Base-by-base conservation (phyloP, 805 yeast genomes). In the Ogataea nitratoaversa region DNA sequence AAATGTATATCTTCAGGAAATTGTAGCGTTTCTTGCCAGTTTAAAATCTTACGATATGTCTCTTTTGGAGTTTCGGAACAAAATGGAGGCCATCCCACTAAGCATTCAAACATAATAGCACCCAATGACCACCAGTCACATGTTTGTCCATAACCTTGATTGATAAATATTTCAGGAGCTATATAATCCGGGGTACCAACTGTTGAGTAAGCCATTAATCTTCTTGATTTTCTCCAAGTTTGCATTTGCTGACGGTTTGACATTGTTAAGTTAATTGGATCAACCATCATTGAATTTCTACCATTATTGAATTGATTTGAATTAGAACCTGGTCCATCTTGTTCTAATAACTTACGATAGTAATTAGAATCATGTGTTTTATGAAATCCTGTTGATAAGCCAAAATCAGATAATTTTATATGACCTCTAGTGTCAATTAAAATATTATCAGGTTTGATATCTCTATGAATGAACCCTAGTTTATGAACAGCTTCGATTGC, bases 121-220 rank as follows among this genome's bases (percentile, higher is more conserved):
- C 97, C 97, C 33, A 89, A 66, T 8, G 95, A 84, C 97, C 97
- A 89, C 97, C 97, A 89, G 63, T 89, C 97, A 66, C 97, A 89
- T 59, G 89, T 96, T 65, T 88, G 95, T 11, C 96, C 95, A 63
- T 89, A 89, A 5, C 97, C 97, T 66, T 89, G 93, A 53, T 88
- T 88, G 35, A 87, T 71, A 54, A 89, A 89, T 45, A 89, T 90
- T 60, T 89, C 97, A 0, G 97, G 97, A 1, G 96, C 96, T 62
- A 89, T 89, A 60, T 89, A 89, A 62, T 89, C 96, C 0, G 97
- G 97, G 0, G 97, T 89, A 34, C 97, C 97, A 23, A 89, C 97
- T 0, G 97, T 90, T 7, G 96, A 87, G 58, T 89, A 89, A 2
- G 96, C 96, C 96, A 90, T 88, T 40, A 89, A 63, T 48, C 97